A percentile compares a stretch with the other conserved stretches of the same genome.
Conservation (phyloP, 78 protist genomes). For the Cavenderia fasciculata region DNA sequence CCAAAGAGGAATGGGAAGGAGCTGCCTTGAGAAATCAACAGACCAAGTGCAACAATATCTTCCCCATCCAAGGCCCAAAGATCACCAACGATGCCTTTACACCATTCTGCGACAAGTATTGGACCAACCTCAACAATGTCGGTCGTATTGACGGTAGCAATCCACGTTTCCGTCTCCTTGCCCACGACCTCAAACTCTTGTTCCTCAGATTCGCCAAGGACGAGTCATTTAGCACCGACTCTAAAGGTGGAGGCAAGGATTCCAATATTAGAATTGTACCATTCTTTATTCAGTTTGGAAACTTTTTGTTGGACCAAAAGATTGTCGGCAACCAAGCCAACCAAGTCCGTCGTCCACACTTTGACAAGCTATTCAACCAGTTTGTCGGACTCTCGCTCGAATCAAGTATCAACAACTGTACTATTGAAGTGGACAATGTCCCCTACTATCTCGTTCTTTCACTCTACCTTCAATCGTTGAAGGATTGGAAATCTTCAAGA, state of each 20-base stretch:
- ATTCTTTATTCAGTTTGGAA: conserved; percentile 79
- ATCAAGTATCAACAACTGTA: background rate
- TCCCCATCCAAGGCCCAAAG: conserved; percentile 81
- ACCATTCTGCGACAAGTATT: conserved; percentile 40
- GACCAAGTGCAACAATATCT: conserved; percentile 85
- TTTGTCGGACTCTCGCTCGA: background rate
- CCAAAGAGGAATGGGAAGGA: conserved; percentile 93
- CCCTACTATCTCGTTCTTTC: conserved; percentile 48
- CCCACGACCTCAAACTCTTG: conserved; percentile 78
- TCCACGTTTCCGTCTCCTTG: conserved; percentile 50
- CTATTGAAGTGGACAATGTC: conserved; percentile 29
- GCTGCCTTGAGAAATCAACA: conserved; percentile 90
- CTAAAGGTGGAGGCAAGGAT: conserved; percentile 86
- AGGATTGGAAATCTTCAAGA: conserved; percentile 37
- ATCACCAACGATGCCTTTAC: conserved; percentile 36
- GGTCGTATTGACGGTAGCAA: conserved; percentile 35
- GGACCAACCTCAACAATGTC: conserved; percentile 8
- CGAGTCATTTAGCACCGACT: conserved; percentile 77
- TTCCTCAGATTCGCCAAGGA: conserved; percentile 49
- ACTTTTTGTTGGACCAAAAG: conserved; percentile 75
- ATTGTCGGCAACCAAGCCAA: background rate
- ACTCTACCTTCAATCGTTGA: conserved; percentile 13
- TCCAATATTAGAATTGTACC: conserved; percentile 78
- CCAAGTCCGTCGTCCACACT: conserved; percentile 54
- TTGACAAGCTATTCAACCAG: conserved; percentile 31